Conservation (phyloP, 2,329 filamentous ascomycete genomes). For the Moelleriella libera region DNA sequence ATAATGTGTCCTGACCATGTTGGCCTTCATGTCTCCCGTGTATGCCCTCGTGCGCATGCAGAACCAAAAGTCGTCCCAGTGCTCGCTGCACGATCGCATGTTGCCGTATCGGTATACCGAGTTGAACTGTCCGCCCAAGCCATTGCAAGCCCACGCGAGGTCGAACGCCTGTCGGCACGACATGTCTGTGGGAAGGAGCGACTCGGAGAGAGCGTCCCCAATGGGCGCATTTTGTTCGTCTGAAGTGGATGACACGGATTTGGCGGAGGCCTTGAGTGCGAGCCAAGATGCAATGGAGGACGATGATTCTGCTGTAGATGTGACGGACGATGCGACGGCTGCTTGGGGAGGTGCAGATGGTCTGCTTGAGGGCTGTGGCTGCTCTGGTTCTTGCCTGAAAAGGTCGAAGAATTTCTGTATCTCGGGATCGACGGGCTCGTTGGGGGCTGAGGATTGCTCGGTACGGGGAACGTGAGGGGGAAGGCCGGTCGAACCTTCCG, state of each 20-base stretch:
- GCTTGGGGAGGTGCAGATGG: slow-evolving; percentile 6
- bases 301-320: slow-evolving; percentile 10
- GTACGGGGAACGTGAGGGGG: background rate
- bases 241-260: slow-evolving; percentile 6
- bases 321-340: slow-evolving; percentile 11
- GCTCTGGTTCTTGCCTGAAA: slow-evolving; percentile 17
- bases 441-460: slow-evolving; percentile 11
- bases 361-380: slow-evolving; percentile 11
- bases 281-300: slow-evolving; percentile 20
- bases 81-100: slow-evolving; percentile 63
- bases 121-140: slow-evolving; percentile 80
- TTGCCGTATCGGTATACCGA: slow-evolving; percentile 78
- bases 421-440: slow-evolving; percentile 29
- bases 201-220: slow-evolving; percentile 41
- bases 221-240: slow-evolving; percentile 11
- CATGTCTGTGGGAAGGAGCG: slow-evolving; percentile 67
- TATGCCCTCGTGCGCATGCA: slow-evolving; percentile 76
- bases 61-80: slow-evolving; percentile 94
- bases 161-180: slow-evolving; percentile 87
- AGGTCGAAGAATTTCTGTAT: slow-evolving; percentile 39
- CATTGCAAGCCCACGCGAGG: slow-evolving; percentile 86
- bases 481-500: too few species aligned
- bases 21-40: slow-evolving; percentile 42
- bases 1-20: slow-evolving; percentile 53
- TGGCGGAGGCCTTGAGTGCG: slow-evolving; percentile 16